phyloP scores from a whole-genome alignment of 352 stramenopile species.

The Globisporangium okanoganense region DNA sequence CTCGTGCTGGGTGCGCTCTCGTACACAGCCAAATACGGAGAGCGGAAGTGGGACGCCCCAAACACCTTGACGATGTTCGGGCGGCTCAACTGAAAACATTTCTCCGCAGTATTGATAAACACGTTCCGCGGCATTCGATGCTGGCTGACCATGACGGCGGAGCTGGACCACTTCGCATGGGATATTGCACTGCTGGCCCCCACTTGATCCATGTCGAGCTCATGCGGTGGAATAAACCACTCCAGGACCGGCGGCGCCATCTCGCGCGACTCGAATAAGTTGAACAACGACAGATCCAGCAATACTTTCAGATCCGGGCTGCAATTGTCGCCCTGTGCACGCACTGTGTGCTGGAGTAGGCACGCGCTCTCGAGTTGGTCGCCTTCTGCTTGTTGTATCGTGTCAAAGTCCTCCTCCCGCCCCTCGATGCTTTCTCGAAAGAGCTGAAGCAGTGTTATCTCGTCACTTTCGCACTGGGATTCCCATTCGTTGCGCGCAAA shows the following conservation, averaged over 20 bases:
- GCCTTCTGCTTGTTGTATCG: neutral
- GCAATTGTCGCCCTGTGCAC: neutral
- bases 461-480: neutral
- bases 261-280: too few relatives aligned
- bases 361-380: neutral
- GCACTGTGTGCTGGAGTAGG: neutral
- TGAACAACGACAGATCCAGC: neutral
- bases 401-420: neutral
- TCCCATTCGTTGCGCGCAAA: neutral
- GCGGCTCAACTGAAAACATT: neutral
- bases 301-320: neutral
- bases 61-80: slow-evolving; percentile 5
- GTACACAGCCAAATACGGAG: neutral
- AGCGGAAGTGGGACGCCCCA: neutral
- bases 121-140: neutral
- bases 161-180: neutral
- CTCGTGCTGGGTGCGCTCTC: neutral
- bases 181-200: neutral
- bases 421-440: neutral
- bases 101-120: neutral
- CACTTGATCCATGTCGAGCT: neutral
- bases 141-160: neutral
- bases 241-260: neutral
- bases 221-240: neutral
- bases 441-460: neutral